Conservation (phyloP, 202 grass and related monocot genomes). For the Elaeis oleifera region DNA sequence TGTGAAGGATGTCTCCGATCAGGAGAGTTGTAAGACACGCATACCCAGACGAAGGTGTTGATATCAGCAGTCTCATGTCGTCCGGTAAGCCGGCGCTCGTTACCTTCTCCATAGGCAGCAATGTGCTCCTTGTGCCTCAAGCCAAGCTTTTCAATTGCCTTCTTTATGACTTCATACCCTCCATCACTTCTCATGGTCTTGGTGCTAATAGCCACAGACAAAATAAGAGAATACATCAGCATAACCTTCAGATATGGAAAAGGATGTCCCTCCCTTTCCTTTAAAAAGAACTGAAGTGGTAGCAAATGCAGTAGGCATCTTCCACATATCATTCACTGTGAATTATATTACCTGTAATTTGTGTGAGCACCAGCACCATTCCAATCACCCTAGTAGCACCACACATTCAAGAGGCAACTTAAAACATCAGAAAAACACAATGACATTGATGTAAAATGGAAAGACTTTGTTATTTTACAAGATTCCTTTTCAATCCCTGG, state of each 20-base stretch:
- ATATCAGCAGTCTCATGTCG: slow-evolving; percentile 23
- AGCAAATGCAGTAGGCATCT: too few species aligned
- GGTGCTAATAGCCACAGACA: neutral
- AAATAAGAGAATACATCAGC: too few species aligned
- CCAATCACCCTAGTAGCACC: slow-evolving; percentile 5
- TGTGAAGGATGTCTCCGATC: too few species aligned
- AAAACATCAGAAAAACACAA: too few species aligned
- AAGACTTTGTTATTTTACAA: too few species aligned
- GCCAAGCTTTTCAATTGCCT: slow-evolving; percentile 18
- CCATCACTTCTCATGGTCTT: slow-evolving; percentile 16
- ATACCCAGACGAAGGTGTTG: slow-evolving; percentile 24
- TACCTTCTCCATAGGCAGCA: slow-evolving; percentile 19
- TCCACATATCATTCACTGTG: neutral
- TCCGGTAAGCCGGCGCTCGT: slow-evolving; percentile 20
- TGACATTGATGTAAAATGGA: too few species aligned
- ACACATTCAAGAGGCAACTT: neutral
- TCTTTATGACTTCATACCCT: slow-evolving; percentile 20
- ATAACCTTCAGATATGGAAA: too few species aligned
- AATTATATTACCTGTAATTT: slow-evolving; percentile 14
- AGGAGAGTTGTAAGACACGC: too few species aligned
- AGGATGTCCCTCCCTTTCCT: neutral
- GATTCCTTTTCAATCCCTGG: too few species aligned
- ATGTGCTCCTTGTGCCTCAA: slow-evolving; percentile 20
- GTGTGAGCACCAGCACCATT: slow-evolving; percentile 26
- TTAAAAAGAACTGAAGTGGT: too few species aligned